Conservation (phyloP, 805 yeast genomes). For the Ogataea glucozyma region DNA sequence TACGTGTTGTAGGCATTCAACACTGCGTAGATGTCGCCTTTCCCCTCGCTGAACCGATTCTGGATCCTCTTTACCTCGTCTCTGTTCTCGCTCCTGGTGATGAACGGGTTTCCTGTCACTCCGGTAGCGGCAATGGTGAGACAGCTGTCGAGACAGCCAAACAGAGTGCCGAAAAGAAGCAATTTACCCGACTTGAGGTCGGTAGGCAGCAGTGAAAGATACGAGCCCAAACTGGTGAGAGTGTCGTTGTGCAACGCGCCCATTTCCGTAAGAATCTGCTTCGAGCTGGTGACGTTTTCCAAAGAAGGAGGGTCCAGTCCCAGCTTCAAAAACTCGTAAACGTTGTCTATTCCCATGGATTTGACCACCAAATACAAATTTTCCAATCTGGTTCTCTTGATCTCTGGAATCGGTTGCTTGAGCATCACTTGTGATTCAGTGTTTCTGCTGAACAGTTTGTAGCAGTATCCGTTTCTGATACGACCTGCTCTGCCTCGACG, state of each 20-base stretch:
- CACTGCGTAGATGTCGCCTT: slow-evolving; percentile 78
- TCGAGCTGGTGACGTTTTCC: slow-evolving; percentile 52
- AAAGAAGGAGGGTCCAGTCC: slow-evolving; percentile 83
- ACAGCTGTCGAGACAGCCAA: slow-evolving; percentile 77
- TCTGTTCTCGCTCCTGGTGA: slow-evolving; percentile 59
- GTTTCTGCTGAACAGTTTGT: slow-evolving; percentile 69
- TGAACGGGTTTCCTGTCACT: slow-evolving; percentile 74
- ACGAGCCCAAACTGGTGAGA: slow-evolving; percentile 77
- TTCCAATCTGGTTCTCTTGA: slow-evolving; percentile 79
- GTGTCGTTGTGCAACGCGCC: slow-evolving; percentile 63
- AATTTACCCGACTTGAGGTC: slow-evolving; percentile 86
- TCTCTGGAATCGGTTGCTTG: slow-evolving; percentile 84
- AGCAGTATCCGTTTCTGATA: slow-evolving; percentile 79
- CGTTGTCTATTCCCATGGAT: slow-evolving; percentile 82
- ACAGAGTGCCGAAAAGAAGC: slow-evolving; percentile 74
- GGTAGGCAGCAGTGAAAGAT: slow-evolving; percentile 78
- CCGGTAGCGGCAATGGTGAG: slow-evolving; percentile 79
- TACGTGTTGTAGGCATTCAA: slow-evolving; percentile 61
- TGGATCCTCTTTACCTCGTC: slow-evolving; percentile 57
- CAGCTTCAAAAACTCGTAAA: slow-evolving; percentile 61
- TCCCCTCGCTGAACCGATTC: slow-evolving; percentile 43
- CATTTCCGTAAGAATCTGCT: slow-evolving; percentile 55
- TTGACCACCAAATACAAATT: slow-evolving; percentile 81
- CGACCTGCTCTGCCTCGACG: slow-evolving; percentile 99
- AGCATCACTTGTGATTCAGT: slow-evolving; percentile 59